phyloP scores from a whole-genome alignment of 495 filamentous ascomycete genomes.

The Penicillium malachiteum region DNA sequence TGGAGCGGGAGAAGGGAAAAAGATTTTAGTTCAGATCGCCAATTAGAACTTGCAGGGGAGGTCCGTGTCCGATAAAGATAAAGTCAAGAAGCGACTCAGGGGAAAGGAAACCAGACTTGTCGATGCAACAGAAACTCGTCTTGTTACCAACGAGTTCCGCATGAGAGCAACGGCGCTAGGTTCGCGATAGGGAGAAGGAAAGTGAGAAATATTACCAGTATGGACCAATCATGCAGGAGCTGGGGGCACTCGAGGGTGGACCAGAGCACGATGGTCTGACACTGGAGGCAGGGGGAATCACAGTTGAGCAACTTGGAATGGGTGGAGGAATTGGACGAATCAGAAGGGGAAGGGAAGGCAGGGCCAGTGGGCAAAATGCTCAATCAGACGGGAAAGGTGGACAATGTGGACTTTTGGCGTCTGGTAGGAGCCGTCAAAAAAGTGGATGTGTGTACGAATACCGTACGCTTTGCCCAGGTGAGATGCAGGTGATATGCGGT shows the following conservation, averaged over 20 bases:
- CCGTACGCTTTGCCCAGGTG: background rate
- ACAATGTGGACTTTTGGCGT: constrained; percentile 13
- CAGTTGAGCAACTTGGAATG: constrained; percentile 18
- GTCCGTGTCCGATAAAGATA: constrained; percentile 1
- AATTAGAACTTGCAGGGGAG: constrained; percentile 12
- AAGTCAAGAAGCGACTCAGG: constrained; percentile 1
- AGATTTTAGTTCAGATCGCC: constrained; percentile 13
- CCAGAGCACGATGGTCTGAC: constrained; percentile 41
- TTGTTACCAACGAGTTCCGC: background rate
- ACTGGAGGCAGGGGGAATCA: constrained; percentile 26
- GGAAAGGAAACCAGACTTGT: background rate
- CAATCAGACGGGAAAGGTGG: constrained; percentile 24
- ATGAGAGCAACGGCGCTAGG: constrained; percentile 14
- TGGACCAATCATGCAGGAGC: constrained; percentile 37
- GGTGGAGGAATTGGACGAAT: constrained; percentile 19
- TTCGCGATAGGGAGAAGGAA: constrained; percentile 23
- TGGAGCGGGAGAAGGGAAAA: constrained; percentile 8
- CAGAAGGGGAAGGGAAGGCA: constrained; percentile 11
- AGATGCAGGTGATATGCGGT: constrained; percentile 3
- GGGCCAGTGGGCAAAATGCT: constrained; percentile 16
- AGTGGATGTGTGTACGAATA: constrained; percentile 16
- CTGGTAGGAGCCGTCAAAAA: constrained; percentile 4
- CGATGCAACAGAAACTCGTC: constrained; percentile 2
- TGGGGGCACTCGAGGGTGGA: constrained; percentile 29
- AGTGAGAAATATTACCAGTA: constrained; percentile 22